These are phyloP conservation scores for Ilex paraguariensis DNA, from an alignment of 305 asterid species.

Conservation along the genomic window DNA sequence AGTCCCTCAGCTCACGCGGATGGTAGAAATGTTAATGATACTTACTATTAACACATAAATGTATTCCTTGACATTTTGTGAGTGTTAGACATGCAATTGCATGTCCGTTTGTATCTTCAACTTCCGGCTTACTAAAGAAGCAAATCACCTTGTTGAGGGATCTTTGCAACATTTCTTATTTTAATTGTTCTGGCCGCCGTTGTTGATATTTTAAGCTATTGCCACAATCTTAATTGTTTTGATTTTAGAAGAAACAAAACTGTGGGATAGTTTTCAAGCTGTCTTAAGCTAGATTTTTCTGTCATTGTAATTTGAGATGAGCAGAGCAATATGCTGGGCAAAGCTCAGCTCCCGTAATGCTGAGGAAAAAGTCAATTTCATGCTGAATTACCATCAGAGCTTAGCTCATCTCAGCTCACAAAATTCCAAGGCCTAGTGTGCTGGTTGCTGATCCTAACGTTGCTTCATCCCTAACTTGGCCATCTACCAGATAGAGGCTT, in stretches of 20 bases:
- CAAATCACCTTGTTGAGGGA: constrained; percentile 8
- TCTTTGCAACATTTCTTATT: constrained; percentile 1
- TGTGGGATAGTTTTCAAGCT: no score
- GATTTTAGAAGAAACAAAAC: no score
- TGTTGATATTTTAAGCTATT: constrained; percentile 5
- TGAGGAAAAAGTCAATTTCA: no score
- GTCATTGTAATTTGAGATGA: no score
- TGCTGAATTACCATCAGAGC: no score
- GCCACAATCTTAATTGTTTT: no score
- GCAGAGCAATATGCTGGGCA: no score
- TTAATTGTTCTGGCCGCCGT: not conserved
- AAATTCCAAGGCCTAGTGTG: not conserved
- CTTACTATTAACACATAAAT: constrained; percentile 4
- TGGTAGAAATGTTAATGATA: constrained; percentile 45
- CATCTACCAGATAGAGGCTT: no score
- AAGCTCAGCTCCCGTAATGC: no score
- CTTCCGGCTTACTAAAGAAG: constrained; percentile 4
- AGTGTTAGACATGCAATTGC: constrained; percentile 16
- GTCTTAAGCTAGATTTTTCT: no score
- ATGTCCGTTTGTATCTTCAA: constrained; percentile 9
- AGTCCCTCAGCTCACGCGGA: constrained; percentile 78
- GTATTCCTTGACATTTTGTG: constrained; percentile 9
- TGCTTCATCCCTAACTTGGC: no score
- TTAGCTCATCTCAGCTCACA: no score
- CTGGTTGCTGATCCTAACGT: not conserved